A percentile compares a stretch with the other conserved stretches of the same genome.
Conservation (phyloP, 805 yeast genomes). For the Candida michaelii region DNA sequence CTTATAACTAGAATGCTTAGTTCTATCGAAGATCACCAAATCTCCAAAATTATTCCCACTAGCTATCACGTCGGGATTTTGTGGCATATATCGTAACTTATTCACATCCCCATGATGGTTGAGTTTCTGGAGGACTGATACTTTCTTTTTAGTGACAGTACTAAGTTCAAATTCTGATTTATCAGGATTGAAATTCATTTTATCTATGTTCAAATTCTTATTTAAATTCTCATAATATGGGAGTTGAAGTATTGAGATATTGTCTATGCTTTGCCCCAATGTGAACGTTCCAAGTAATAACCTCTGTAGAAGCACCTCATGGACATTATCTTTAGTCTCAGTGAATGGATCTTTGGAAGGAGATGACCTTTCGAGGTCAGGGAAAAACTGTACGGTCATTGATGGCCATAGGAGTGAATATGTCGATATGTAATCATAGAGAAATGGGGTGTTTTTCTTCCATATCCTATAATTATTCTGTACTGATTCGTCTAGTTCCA, state of each 20-base stretch:
- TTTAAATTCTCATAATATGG: slow-evolving; percentile 32
- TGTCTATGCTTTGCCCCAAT: slow-evolving; percentile 54
- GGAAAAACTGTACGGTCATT: slow-evolving; percentile 41
- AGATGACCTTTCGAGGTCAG: slow-evolving; percentile 29
- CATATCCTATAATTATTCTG: slow-evolving; percentile 39
- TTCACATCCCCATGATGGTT: slow-evolving; percentile 72
- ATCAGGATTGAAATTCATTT: slow-evolving; percentile 36
- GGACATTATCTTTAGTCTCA: slow-evolving; percentile 1
- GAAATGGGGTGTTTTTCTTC: slow-evolving; percentile 44
- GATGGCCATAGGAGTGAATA: slow-evolving; percentile 46
- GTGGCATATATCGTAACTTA: slow-evolving; percentile 73
- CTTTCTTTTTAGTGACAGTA: slow-evolving; percentile 25
- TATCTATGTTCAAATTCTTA: slow-evolving; percentile 36
- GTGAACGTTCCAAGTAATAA: slow-evolving; percentile 66
- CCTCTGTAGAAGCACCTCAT: slow-evolving; percentile 31
- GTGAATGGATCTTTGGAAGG: neutral
- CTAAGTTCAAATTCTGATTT: slow-evolving; percentile 41
- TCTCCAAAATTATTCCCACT: slow-evolving; percentile 67
- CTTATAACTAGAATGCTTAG: slow-evolving; percentile 60
- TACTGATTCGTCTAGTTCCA: slow-evolving; percentile 25
- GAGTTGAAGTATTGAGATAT: slow-evolving; percentile 35
- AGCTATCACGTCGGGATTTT: slow-evolving; percentile 80
- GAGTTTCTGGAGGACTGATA: slow-evolving; percentile 54
- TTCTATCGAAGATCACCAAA: slow-evolving; percentile 71
- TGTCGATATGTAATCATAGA: slow-evolving; percentile 43